phyloP scores from a whole-genome alignment of 192 early-diverging fungal species.

The Chytriomyces sp. region DNA sequence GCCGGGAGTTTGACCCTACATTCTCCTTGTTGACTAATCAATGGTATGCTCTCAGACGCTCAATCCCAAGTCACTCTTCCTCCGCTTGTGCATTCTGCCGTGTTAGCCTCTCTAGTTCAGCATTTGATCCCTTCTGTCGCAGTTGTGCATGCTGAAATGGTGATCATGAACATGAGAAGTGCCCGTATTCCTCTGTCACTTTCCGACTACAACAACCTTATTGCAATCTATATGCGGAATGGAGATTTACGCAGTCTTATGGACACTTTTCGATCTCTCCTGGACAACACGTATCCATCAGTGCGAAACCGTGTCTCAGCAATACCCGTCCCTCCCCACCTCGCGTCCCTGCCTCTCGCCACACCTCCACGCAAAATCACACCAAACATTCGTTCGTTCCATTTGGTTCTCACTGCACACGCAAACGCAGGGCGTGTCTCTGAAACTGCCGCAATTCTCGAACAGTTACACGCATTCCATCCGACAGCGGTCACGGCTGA shows the following conservation, averaged over 20 bases:
- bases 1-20: too few relatives aligned
- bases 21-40: not conserved
- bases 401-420: conserved; percentile 28
- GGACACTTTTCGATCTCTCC: conserved; percentile 19
- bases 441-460: not conserved
- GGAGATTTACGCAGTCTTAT: conserved; percentile 21
- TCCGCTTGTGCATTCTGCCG: conserved; percentile 16
- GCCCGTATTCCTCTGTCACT: conserved; percentile 14
- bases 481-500: conserved; percentile 8
- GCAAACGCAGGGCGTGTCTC: conserved; percentile 6
- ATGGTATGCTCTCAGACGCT: not conserved
- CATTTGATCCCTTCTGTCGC: conserved; percentile 20
- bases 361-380: not conserved
- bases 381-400: conserved; percentile 26
- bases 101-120: conserved; percentile 21
- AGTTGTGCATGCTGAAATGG: conserved; percentile 27
- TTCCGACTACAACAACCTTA: conserved; percentile 36
- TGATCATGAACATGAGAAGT: conserved; percentile 20
- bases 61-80: not conserved
- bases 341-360: not conserved
- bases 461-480: not conserved
- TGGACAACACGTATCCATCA: not conserved
- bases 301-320: not conserved
- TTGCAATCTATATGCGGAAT: conserved; percentile 27
- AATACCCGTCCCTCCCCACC: not conserved